A percentile compares a stretch with the other conserved stretches of the same genome.
These are phyloP conservation scores for Amanita pallidorosea DNA, from an alignment of 768 basidiomycete species.

Conservation along the genomic window DNA sequence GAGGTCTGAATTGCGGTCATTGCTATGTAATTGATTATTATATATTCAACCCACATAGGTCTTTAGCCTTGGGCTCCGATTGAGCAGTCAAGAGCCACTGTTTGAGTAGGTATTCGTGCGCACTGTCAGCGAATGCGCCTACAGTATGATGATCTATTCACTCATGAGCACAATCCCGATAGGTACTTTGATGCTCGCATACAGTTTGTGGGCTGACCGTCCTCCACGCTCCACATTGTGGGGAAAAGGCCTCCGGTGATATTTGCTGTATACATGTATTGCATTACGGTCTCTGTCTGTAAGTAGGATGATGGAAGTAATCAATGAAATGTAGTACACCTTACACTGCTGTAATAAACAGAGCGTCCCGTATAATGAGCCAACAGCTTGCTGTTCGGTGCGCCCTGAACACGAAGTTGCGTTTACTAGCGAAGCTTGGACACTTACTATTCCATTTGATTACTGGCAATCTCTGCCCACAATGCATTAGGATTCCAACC, in stretches of 20 bases:
- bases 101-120: constrained; percentile 70
- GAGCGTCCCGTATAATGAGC: constrained; percentile 64
- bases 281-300: constrained; percentile 34
- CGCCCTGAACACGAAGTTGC: neutral
- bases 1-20: constrained; percentile 30
- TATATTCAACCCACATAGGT: constrained; percentile 40
- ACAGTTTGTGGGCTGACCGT: constrained; percentile 30
- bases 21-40: neutral
- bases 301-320: constrained; percentile 12
- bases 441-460: constrained; percentile 54
- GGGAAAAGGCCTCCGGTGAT: constrained; percentile 42
- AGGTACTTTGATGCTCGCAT: neutral
- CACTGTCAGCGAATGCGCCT: constrained; percentile 61
- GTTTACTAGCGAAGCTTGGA: neutral
- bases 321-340: neutral
- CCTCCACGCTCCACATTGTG: constrained; percentile 34
- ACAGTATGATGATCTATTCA: constrained; percentile 25
- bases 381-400: constrained; percentile 52
- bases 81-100: constrained; percentile 50
- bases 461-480: constrained; percentile 36
- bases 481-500: constrained; percentile 21
- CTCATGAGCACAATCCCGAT: neutral
- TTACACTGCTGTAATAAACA: constrained; percentile 42
- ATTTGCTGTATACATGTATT: constrained; percentile 37
- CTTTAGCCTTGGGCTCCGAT: constrained; percentile 37